Conservation (phyloP, 768 basidiomycete species). For the Collybia sp. region DNA sequence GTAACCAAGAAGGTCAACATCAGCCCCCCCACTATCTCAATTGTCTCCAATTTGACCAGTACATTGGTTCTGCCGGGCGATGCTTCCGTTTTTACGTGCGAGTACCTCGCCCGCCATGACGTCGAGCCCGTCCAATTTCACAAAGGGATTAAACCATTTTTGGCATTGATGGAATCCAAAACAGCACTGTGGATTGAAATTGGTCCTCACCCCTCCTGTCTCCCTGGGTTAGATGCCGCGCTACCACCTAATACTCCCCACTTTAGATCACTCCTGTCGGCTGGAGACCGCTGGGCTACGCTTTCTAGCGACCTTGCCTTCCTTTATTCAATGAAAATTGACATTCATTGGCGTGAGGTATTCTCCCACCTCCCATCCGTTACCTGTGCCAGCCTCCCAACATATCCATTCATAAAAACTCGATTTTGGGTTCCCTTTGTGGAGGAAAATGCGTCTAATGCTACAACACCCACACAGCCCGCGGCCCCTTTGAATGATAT, state of each 20-base stretch:
- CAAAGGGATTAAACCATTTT: conserved; percentile 40
- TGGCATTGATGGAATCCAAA: conserved; percentile 17
- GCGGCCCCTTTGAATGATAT: too few species aligned
- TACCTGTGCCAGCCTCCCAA: conserved; percentile 47
- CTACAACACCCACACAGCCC: too few species aligned
- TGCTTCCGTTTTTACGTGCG: conserved; percentile 34
- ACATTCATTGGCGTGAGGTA: conserved; percentile 48
- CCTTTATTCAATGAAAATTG: conserved; percentile 37
- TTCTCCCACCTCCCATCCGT: conserved; percentile 39
- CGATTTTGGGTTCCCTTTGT: conserved; percentile 54
- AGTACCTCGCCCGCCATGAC: conserved; percentile 59
- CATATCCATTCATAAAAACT: conserved; percentile 55
- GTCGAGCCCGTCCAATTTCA: conserved; percentile 52
- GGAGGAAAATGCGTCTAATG: conserved; percentile 14
- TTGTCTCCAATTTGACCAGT: conserved; percentile 59
- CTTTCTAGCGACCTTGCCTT: conserved; percentile 40
- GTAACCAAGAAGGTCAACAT: conserved; percentile 33
- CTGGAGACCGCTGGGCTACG: conserved; percentile 36
- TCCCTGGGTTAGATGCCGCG: conserved; percentile 48
- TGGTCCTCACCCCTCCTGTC: conserved; percentile 53
- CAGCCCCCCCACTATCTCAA: conserved; percentile 48
- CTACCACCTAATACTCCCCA: conserved; percentile 27
- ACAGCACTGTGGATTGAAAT: conserved; percentile 58
- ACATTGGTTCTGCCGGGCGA: conserved; percentile 50
- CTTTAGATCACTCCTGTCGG: conserved; percentile 46